Percentiles rank a stretch among this genome's conserved stretches.
These are phyloP conservation scores for Glebionis coronaria DNA, from an alignment of 129 eudicot genomes.

Conservation along the genomic window DNA sequence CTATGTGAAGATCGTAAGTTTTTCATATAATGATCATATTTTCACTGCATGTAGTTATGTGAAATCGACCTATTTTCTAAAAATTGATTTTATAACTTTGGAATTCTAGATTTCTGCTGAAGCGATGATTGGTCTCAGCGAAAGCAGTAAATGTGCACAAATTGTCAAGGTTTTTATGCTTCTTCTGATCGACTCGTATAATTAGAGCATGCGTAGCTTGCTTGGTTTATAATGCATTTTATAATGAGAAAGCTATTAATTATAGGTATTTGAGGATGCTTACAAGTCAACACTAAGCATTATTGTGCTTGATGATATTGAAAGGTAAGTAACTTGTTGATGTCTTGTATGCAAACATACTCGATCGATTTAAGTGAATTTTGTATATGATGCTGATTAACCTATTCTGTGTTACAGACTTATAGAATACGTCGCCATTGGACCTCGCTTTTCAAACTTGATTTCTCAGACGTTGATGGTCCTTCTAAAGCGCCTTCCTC, in stretches of 20 bases:
- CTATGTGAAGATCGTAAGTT: conserved; percentile 94
- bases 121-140: conserved; percentile 98
- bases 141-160: conserved; percentile 89
- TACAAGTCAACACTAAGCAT: conserved; percentile 88
- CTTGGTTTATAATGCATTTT: not conserved
- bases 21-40: not conserved
- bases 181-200: not conserved
- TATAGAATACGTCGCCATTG: conserved; percentile 89
- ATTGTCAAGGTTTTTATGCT: conserved; percentile 76
- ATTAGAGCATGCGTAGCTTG: no score
- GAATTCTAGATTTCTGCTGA: conserved; percentile 85
- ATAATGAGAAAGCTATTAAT: conserved; percentile 23
- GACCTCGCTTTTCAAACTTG: conserved; percentile 97
- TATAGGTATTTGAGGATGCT: conserved; percentile 96
- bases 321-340: conserved; percentile 61
- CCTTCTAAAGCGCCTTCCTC: conserved; percentile 94
- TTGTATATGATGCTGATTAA: not conserved
- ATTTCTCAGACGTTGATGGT: conserved; percentile 96
- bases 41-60: conserved; percentile 5
- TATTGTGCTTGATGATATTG: conserved; percentile 90
- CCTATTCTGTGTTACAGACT: conserved; percentile 47
- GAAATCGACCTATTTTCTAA: conserved; percentile 1
- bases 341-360: no score
- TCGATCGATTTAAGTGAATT: not conserved
- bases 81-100: conserved; percentile 14